phyloP scores from a whole-genome alignment of 2,329 filamentous ascomycete species.

The Nemania sp. region DNA sequence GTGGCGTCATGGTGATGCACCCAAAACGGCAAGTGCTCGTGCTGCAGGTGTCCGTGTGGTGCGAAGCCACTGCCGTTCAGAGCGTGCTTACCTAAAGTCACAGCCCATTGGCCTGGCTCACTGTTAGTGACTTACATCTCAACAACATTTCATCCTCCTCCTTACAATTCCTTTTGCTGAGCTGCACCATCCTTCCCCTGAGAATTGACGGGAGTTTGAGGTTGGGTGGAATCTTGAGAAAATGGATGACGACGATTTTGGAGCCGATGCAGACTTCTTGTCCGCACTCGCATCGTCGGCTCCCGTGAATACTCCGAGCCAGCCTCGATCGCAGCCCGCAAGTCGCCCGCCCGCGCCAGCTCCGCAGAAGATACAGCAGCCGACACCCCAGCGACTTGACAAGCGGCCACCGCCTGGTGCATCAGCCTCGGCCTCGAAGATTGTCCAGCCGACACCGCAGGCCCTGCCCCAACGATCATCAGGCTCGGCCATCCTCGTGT shows the following conservation, averaged over 20 bases:
- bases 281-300: conserved; percentile 40
- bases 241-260: conserved; percentile 50
- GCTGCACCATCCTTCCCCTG: background rate
- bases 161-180: background rate
- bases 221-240: conserved; percentile 15
- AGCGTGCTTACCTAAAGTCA: too few species aligned
- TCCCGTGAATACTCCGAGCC: conserved; percentile 26
- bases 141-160: too few species aligned
- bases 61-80: too few species aligned
- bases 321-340: conserved; percentile 28
- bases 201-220: background rate
- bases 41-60: too few species aligned
- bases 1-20: conserved; percentile 5
- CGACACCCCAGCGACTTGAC: conserved; percentile 60
- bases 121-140: too few species aligned
- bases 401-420: conserved; percentile 47
- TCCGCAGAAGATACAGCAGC: too few species aligned
- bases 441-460: conserved; percentile 88
- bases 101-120: too few species aligned
- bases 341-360: too few species aligned
- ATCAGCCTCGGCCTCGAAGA: conserved; percentile 49
- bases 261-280: conserved; percentile 48
- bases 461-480: conserved; percentile 67
- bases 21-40: too few species aligned
- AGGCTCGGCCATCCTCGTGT: conserved; percentile 84